Conservation (phyloP, 306 rosid species). For the Carpinus viminea region DNA sequence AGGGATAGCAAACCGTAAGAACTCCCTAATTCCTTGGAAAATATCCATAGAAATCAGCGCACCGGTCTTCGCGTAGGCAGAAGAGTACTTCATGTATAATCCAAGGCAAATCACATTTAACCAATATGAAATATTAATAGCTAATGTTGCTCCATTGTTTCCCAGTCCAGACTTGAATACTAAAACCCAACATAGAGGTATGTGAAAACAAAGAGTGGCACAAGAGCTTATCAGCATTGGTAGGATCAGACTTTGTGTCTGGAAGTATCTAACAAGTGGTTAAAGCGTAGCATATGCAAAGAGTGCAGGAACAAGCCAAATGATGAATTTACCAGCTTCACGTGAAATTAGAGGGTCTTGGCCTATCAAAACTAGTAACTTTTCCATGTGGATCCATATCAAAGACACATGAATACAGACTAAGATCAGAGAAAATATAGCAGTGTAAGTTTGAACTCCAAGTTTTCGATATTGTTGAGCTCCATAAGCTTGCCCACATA, state of each 20-base stretch:
- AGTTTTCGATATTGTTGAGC: constrained; percentile 49
- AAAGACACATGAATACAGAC: constrained; percentile 59
- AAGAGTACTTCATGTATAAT: constrained; percentile 53
- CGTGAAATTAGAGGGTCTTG: constrained; percentile 77
- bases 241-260: constrained; percentile 59
- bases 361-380: constrained; percentile 53
- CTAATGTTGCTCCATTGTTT: constrained; percentile 70
- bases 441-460: constrained; percentile 55
- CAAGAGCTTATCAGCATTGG: constrained; percentile 62
- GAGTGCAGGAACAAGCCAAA: constrained; percentile 73
- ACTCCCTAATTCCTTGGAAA: constrained; percentile 54
- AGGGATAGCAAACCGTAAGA: constrained; percentile 67
- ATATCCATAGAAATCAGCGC: constrained; percentile 53
- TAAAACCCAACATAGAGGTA: constrained; percentile 68
- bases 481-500: constrained; percentile 65
- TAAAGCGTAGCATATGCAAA: constrained; percentile 65
- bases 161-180: constrained; percentile 56
- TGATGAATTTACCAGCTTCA: constrained; percentile 61
- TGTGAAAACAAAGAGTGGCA: constrained; percentile 41
- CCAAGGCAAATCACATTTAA: constrained; percentile 54
- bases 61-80: constrained; percentile 51
- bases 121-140: constrained; percentile 70
- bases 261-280: constrained; percentile 62
- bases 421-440: constrained; percentile 57
- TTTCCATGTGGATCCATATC: constrained; percentile 60